Percentiles rank a stretch among this genome's conserved stretches.
Evolutionary conservation across 768 basidiomycete species (phyloP).

Genomic region (Chlorophyllum brunneum): DNA sequence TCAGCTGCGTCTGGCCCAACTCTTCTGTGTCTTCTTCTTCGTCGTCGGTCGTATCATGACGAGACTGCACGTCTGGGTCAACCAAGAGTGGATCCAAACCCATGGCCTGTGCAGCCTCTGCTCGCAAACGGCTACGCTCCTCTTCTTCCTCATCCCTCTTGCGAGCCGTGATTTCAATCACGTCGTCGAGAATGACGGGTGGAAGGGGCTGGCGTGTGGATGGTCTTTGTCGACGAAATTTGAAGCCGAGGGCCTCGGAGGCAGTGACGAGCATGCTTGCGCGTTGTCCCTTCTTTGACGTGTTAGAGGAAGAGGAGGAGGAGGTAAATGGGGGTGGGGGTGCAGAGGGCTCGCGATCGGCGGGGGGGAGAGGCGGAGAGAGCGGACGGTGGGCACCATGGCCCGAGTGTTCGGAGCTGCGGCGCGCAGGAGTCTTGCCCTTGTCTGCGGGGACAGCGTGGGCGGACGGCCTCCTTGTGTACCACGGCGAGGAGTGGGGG

Average conservation of each 20-base stretch:
- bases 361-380: constrained; percentile 22
- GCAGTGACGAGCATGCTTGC: constrained; percentile 50
- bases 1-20: not conserved
- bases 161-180: constrained; percentile 66
- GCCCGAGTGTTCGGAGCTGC: no score
- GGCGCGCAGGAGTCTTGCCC: no score
- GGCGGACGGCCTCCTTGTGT: not conserved
- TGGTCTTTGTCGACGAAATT: constrained; percentile 43
- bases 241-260: constrained; percentile 47
- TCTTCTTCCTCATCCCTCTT: constrained; percentile 59
- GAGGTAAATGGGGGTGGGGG: no score
- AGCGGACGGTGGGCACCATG: no score
- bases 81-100: constrained; percentile 56
- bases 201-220: constrained; percentile 30
- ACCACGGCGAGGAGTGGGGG: constrained; percentile 13
- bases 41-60: constrained; percentile 34
- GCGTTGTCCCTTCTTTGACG: constrained; percentile 29
- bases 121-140: constrained; percentile 71
- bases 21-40: constrained; percentile 29
- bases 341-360: constrained; percentile 16
- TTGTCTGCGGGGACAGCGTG: not conserved
- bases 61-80: constrained; percentile 34
- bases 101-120: constrained; percentile 73
- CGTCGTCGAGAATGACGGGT: constrained; percentile 54
- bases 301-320: constrained; percentile 16